phyloP scores from a whole-genome alignment of 2,329 filamentous ascomycete species.

The Fusarium veterinarium region DNA sequence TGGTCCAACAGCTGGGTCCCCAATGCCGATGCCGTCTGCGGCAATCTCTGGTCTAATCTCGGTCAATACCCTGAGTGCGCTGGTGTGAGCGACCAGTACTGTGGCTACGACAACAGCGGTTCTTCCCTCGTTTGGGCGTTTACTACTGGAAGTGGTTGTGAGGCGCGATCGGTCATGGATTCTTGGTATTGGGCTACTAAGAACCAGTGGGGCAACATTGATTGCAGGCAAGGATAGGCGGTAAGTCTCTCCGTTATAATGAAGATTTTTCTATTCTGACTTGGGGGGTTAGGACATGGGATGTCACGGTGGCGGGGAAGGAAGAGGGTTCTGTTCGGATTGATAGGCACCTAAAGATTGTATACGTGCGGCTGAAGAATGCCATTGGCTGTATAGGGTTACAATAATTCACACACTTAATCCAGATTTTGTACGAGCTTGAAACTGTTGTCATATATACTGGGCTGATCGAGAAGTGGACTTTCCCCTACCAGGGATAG shows the following conservation, averaged over 20 bases:
- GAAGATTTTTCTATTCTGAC: rapidly evolving
- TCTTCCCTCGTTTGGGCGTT: background rate
- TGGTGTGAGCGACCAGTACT: background rate
- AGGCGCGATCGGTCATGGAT: background rate
- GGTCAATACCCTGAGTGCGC: background rate
- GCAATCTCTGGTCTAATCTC: background rate
- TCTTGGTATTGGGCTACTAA: background rate
- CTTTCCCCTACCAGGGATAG: no score
- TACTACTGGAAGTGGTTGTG: background rate
- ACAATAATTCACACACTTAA: no score
- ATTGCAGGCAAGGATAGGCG: background rate
- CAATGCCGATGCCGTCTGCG: background rate
- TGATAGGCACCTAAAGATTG: background rate
- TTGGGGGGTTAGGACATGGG: rapidly evolving
- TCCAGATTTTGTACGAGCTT: no score
- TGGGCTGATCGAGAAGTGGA: no score
- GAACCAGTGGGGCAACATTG: background rate
- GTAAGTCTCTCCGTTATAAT: rapidly evolving
- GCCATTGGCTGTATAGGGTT: no score
- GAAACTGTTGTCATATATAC: no score
- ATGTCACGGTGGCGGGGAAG: rapidly evolving
- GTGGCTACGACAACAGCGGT: background rate
- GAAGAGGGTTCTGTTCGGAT: no score
- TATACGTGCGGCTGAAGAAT: no score
- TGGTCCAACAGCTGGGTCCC: background rate